Percentiles rank a stretch among this genome's conserved stretches.
These are phyloP conservation scores for Colletotrichum magnum DNA, from an alignment of 2,329 filamentous ascomycete species.

Conservation along the genomic window DNA sequence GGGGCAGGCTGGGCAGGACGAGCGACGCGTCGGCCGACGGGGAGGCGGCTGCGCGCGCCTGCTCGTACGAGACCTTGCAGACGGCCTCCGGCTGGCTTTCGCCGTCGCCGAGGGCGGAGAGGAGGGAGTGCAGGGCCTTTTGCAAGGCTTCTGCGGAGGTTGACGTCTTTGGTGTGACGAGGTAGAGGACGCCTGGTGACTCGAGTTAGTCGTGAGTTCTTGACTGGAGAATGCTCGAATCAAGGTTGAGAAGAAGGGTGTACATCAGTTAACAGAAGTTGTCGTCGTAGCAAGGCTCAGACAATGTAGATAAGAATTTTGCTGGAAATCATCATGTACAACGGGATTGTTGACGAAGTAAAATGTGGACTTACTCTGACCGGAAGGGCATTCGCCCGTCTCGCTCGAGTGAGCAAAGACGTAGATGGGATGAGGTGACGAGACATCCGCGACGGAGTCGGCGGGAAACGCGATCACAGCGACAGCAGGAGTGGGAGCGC, in stretches of 20 bases:
- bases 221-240: neutral
- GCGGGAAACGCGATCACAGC: conserved; percentile 78
- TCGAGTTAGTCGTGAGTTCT: conserved; percentile 47
- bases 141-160: conserved; percentile 55
- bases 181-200: conserved; percentile 50
- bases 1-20: conserved; percentile 69
- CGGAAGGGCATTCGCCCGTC: conserved; percentile 88
- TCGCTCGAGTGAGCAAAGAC: conserved; percentile 86
- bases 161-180: conserved; percentile 54
- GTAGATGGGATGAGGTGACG: conserved; percentile 65
- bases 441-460: conserved; percentile 56
- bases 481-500: conserved; percentile 81
- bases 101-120: conserved; percentile 50
- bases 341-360: conserved; percentile 38
- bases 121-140: conserved; percentile 57
- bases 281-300: conserved; percentile 92
- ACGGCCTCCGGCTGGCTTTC: conserved; percentile 53
- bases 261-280: conserved; percentile 86
- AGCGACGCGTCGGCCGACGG: conserved; percentile 58
- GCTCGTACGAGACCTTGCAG: conserved; percentile 71
- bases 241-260: conserved; percentile 50
- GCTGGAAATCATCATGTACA: conserved; percentile 84
- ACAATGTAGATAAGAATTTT: conserved; percentile 99
- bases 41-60: conserved; percentile 52
- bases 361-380: conserved; percentile 83